Evolutionary conservation across 768 basidiomycete genomes (phyloP).

Genomic region (Leccinum ochraceum): DNA sequence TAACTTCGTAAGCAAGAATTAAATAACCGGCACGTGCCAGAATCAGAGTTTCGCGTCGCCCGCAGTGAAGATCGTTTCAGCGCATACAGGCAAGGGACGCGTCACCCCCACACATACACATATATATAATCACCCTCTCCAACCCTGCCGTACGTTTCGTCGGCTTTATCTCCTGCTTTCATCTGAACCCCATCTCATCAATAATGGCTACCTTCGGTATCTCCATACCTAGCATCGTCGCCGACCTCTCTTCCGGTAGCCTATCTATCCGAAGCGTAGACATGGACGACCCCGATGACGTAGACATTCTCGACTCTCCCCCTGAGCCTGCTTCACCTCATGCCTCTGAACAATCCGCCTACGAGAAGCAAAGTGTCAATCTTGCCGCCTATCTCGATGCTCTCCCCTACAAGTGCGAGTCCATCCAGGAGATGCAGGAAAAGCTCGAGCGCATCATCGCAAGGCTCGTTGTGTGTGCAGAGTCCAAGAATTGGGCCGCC

Average conservation of each 20-base stretch:
- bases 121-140: conserved; percentile 16
- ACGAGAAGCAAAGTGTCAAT: conserved; percentile 59
- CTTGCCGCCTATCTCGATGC: conserved; percentile 67
- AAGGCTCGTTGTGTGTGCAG: conserved; percentile 69
- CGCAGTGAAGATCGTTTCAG: neutral
- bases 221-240: conserved; percentile 23
- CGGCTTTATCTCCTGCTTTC: conserved; percentile 18
- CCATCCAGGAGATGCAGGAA: conserved; percentile 65
- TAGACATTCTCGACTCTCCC: conserved; percentile 45
- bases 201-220: conserved; percentile 23
- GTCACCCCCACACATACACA: conserved; percentile 24
- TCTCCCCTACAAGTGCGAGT: conserved; percentile 73
- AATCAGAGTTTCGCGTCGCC: neutral
- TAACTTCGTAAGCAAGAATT: no score
- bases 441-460: conserved; percentile 69
- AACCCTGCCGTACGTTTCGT: conserved; percentile 28
- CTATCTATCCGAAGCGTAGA: conserved; percentile 25
- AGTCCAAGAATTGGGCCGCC: conserved; percentile 72
- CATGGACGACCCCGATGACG: conserved; percentile 61
- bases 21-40: conserved; percentile 16
- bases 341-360: conserved; percentile 36
- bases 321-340: conserved; percentile 30
- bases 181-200: conserved; percentile 21
- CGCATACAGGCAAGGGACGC: conserved; percentile 26
- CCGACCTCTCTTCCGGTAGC: conserved; percentile 26